Evolutionary conservation across 257 asterid species (phyloP).

Genomic region (Marsdenia floribunda): DNA sequence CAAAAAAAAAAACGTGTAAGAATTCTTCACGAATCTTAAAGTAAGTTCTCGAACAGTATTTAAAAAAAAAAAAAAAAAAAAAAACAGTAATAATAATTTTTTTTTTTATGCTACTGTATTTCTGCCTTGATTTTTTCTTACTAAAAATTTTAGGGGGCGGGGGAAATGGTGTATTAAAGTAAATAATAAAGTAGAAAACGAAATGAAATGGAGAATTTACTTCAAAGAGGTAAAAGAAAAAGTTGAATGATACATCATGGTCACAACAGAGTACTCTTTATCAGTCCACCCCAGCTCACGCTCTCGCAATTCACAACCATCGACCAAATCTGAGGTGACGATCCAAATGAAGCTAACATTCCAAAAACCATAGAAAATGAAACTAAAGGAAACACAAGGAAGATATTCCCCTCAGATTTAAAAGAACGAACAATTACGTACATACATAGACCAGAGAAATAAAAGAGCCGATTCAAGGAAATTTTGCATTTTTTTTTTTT

Average conservation of each 20-base stretch:
- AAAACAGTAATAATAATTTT: too few species aligned
- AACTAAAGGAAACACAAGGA: neutral
- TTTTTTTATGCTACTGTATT: too few species aligned
- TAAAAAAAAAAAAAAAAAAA: too few species aligned
- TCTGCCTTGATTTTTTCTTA: too few species aligned
- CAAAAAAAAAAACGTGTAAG: too few species aligned
- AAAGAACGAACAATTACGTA: neutral
- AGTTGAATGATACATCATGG: neutral
- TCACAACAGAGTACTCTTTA: too few species aligned
- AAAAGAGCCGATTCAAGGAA: neutral
- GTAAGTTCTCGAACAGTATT: too few species aligned
- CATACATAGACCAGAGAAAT: neutral
- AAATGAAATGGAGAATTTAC: neutral
- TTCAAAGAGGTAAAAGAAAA: neutral
- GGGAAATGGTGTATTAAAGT: too few species aligned
- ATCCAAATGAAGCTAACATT: conserved; percentile 2
- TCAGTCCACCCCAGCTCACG: too few species aligned
- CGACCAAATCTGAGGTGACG: neutral
- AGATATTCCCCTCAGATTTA: conserved; percentile 1
- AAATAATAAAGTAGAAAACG: neutral
- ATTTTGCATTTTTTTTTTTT: too few species aligned
- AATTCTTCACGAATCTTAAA: too few species aligned
- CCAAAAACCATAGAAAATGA: neutral
- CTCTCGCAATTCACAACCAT: neutral
- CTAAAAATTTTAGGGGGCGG: too few species aligned